Base-by-base conservation (phyloP, 2,329 filamentous ascomycete genomes). In the Penicillium freii region DNA sequence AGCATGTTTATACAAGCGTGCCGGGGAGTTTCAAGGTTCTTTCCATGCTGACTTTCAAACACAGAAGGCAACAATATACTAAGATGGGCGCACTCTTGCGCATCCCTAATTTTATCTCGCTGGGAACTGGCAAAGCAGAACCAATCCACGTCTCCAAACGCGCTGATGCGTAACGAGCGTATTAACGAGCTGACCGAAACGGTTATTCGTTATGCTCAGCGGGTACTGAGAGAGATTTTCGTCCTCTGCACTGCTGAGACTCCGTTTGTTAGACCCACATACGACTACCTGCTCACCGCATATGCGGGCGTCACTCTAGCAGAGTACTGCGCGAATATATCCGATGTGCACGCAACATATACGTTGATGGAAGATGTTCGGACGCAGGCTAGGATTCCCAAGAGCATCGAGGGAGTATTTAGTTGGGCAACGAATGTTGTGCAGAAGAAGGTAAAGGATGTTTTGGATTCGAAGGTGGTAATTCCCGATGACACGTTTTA, bases 301-400 rank as follows among this genome's bases (percentile, higher is more conserved):
- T 57, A 57, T 31, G 54, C 54, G 54, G 49, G 54, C 10, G 42
- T 57, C 1, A 57, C 54, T 10, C 29, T 57, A 13, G 54, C 54
- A 11, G 54, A 57, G n/a, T 57, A 57, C 17, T 57, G 49, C 9
- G 39, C 42, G 2, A 47, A 43, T 25, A 57, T 57, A 40, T 19
- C 54, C 1, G 54, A 57, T n/a, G 36, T 57, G n/a, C 54, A 57
- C 9, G 42, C 54, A 21, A 57, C 54, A 31, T 57, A 57, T 43
- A 57, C 54, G 6, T 33, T 57, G 43, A 57, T 57, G 54, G 54
- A 57, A 17, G 51, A 57, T 42, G 54, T 57, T 3, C 49, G 54
- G 49, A 53, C 54, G 5, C 42, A 53, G 43, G 49, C 49, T n/a
- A 47, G 43, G 6, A 57, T 57, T 29, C 54, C 54, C 8, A 52